Evolutionary conservation across 495 filamentous ascomycete species (phyloP).

Genomic region (Parathielavia hyrcaniae): DNA sequence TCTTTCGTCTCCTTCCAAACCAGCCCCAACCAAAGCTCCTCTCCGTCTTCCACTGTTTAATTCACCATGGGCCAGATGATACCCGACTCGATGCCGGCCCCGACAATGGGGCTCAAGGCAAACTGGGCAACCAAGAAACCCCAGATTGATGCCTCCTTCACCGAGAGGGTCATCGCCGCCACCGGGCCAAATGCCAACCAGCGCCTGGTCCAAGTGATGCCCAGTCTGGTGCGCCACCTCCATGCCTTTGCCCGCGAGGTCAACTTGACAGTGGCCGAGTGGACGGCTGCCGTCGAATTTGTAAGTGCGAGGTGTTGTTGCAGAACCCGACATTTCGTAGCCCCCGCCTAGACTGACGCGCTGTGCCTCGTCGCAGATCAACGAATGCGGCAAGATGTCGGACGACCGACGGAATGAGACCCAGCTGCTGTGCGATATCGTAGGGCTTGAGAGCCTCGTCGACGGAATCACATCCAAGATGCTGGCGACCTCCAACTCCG

Average conservation of each 20-base stretch:
- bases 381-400: conserved; percentile 67
- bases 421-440: conserved; percentile 63
- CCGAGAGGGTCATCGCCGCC: conserved; percentile 60
- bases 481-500: conserved; percentile 37
- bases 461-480: conserved; percentile 72
- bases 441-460: conserved; percentile 62
- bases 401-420: conserved; percentile 66
- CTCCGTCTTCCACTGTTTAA: too few species aligned
- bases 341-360: conserved; percentile 10
- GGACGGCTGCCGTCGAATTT: conserved; percentile 41
- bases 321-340: neutral
- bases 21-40: neutral
- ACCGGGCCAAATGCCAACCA: conserved; percentile 61
- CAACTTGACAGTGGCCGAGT: conserved; percentile 51
- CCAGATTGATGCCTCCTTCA: conserved; percentile 55
- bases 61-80: conserved; percentile 27
- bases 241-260: conserved; percentile 57
- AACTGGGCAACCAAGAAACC: conserved; percentile 13
- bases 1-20: neutral
- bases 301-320: conserved; percentile 24
- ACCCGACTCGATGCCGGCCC: conserved; percentile 3
- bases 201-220: conserved; percentile 48
- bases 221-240: conserved; percentile 49
- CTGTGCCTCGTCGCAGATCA: conserved; percentile 46
- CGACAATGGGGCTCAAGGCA: conserved; percentile 7